Conservation (phyloP, 768 basidiomycete species). For the Rhodosporidiobolus sp. region DNA sequence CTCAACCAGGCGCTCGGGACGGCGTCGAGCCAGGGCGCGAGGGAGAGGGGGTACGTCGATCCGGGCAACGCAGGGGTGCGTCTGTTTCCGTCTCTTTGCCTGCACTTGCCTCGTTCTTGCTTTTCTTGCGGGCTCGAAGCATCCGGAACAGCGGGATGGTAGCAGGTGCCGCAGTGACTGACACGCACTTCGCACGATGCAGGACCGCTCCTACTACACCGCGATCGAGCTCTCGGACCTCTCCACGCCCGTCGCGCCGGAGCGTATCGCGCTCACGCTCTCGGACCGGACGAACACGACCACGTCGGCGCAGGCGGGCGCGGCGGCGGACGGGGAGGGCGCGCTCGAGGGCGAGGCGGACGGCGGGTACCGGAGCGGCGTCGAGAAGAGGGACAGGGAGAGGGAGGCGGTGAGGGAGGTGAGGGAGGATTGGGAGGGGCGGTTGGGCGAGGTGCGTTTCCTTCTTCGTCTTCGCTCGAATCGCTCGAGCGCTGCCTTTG, state of each 20-base stretch:
- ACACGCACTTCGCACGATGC: constrained; percentile 1
- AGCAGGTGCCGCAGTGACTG: too few relatives aligned
- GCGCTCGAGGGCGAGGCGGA: constrained; percentile 6
- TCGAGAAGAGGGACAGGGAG: neutral
- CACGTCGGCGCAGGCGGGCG: neutral
- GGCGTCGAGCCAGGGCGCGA: neutral
- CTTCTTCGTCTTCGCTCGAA: neutral
- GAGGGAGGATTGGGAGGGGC: constrained; percentile 15
- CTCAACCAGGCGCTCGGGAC: constrained; percentile 59
- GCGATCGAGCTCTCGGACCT: constrained; percentile 33
- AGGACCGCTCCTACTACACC: constrained; percentile 36
- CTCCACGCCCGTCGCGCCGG: neutral
- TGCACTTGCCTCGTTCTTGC: too few relatives aligned
- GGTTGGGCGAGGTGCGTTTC: constrained; percentile 15
- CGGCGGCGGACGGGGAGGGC: neutral
- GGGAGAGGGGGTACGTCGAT: constrained; percentile 57
- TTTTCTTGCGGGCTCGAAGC: neutral
- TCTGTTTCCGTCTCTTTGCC: neutral
- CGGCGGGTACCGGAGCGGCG: neutral
- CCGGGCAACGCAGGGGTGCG: constrained; percentile 40
- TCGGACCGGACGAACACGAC: neutral
- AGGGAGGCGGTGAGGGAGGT: constrained; percentile 7
- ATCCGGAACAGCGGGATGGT: too few relatives aligned
- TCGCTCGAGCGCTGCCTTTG: neutral
- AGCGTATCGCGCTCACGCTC: constrained; percentile 19